A percentile compares a stretch with the other conserved stretches of the same genome.
phyloP scores from a whole-genome alignment of 495 filamentous ascomycete species.

The Xylaria sp. region DNA sequence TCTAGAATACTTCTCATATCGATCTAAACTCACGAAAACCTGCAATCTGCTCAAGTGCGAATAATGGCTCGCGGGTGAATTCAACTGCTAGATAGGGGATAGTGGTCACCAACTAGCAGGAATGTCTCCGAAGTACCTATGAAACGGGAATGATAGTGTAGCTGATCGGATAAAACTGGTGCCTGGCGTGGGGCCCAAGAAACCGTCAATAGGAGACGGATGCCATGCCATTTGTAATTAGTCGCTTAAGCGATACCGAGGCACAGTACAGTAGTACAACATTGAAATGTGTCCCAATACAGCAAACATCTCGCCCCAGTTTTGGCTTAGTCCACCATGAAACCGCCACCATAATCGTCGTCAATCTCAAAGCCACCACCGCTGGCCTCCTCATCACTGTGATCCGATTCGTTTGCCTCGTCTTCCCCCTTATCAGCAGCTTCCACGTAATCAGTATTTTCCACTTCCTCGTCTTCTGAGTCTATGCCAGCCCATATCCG shows the following conservation, averaged over 20 bases:
- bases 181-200: not conserved
- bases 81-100: not conserved
- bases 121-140: not conserved
- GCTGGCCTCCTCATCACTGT: slow-evolving; percentile 41
- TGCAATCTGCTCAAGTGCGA: not conserved
- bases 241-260: slow-evolving; percentile 4
- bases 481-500: slow-evolving; percentile 66
- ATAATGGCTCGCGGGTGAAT: not conserved
- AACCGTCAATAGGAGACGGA: not conserved
- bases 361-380: slow-evolving; percentile 45
- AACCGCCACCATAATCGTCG: slow-evolving; percentile 40
- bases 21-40: not conserved
- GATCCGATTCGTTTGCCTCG: slow-evolving; percentile 26
- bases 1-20: slow-evolving; percentile 1
- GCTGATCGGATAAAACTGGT: not conserved
- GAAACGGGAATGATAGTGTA: not conserved
- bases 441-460: not conserved
- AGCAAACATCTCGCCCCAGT: not conserved
- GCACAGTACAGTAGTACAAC: not conserved
- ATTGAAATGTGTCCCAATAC: not conserved
- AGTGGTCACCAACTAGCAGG: not conserved
- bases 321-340: slow-evolving; percentile 32
- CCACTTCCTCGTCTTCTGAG: slow-evolving; percentile 43
- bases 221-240: slow-evolving; percentile 6
- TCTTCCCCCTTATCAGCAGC: slow-evolving; percentile 26